Base-by-base conservation (phyloP, 441 rosid genomes). In the Isatis lusitanica region DNA sequence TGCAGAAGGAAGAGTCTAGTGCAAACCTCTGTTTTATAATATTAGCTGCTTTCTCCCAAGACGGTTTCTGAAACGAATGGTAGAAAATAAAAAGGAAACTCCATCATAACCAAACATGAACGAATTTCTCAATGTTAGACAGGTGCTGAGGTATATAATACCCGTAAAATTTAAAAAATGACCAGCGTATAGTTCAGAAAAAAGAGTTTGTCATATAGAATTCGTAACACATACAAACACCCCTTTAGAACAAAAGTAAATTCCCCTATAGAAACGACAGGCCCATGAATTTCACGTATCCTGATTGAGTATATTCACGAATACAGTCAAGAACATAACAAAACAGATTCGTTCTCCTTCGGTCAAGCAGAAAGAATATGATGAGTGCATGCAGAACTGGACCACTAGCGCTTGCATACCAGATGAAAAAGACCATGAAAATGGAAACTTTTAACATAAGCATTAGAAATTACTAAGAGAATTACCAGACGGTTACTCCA, bases 401-500 rank as follows among this genome's bases (percentile, higher is more conserved):
- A 46, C 50, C 42, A 55, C 31, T 16, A 26, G 28, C 53, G 52
- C 2, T 53, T 62, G 51, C 55, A 46, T 38, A 64, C 11, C 48
- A 64, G 71, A 70, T 36, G 66, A 43, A 61, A 73, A 68, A 13
- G 21, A 70, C 44, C 47, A 70, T 60, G 9, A 18, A 28, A 44
- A 3, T 48, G 44, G 39, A 70, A 56, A 51, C 40, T 38, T 42
- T 18, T 35, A 50, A 50, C 48, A 26, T 13, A 69, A 66, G 59
- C 59, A 43, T 26, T 16, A 44, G 62, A 61, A 33, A 48, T 7
- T 15, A 66, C 9, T 30, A 42, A 77, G 64, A 78, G 58, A 82
- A 77, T 82, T 88, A 93, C 99, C 98, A 96, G 86, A 78, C 97
- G 98, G 69, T 81, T 90, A 78, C 99, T 87, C 97, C 97, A 96